Evolutionary conservation across 495 filamentous ascomycete genomes (phyloP), one percentile per base, ranked within the genome.

Genomic region (Penicillium cinerascens): DNA sequence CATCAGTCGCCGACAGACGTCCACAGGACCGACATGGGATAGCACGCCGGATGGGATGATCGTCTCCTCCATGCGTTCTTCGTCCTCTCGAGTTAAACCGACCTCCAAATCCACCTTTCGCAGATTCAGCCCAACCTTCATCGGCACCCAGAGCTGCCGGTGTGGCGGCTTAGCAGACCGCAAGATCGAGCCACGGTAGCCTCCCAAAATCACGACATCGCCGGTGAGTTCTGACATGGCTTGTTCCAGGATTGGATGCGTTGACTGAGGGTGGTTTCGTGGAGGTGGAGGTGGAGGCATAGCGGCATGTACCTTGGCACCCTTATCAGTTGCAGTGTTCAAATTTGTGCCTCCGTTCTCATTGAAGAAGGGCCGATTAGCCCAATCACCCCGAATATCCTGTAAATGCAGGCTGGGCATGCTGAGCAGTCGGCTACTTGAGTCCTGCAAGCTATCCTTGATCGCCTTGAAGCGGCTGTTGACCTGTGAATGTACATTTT

Each of bases 401-500:
- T 75, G 73, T 37, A 82, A 65, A 53, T 77, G 78, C 27, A 83
- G 66, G 42, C 65, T 75, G 7, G 80, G 78, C 66, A 84, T 82
- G 54, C 74, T 84, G 2, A 85, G 82, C 49, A 92, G 72, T 47
- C 82, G 85, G 66, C 91, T 88, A 51, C 79, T 89, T 10, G 86
- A 84, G 61, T 92, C 92, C 66, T 85, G 83, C 53, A 85, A 81
- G 65, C 84, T 95, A 63, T 97, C 92, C 60, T 83, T 87, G 67
- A 97, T 93, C 2, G 92, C 92, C 71, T 95, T 96, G 58, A 93
- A 73, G 25, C 92, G 81, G 50, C 87, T 89, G 58, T 97, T 97
- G 48, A 90, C 85, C 62, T 89, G 84, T 10, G 74, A 69, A 41
- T 85, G 81, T 6, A 95, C 82, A 70, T 92, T 77, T 44, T 86